Evolutionary conservation across 2,329 filamentous ascomycete species (phyloP), one percentile per base, ranked within the genome.

Genomic region (Neophaeococcomyces mojaviensis): DNA sequence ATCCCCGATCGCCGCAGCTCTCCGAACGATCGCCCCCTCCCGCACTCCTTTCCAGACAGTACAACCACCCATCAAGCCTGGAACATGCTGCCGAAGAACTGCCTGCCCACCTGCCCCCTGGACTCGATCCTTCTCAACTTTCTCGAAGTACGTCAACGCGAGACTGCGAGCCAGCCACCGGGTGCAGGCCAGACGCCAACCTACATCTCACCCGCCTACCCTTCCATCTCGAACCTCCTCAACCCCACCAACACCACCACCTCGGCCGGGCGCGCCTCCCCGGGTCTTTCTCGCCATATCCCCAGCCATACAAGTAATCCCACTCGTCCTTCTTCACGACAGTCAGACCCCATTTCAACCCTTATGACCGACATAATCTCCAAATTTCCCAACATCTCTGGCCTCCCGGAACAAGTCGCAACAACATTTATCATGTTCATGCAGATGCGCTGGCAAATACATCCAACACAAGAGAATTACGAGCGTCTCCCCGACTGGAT

Each of bases 351-450:
- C 1, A 71, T 94, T 1, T 90, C 86, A 5, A 86, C 86, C 54
- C 77, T 94, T 12, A 86, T 94, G 60, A 89, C 86, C 34, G 87
- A 94, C 62, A 88, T 94, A 48, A 71, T 94, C 9, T 74, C 78
- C 52, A 87, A 84, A n/a, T 94, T 94, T 56, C 86, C 88, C 0
- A 82, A 86, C 56, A 79, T 95, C 24, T 78, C 76, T 3, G 75
- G 73, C n/a, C 73, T 94, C 0, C 88, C 88, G 0, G 88, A 94
- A 65, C 83, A 86, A 57, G 79, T 94, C 0, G 88, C 84, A 7
- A 79, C 87, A 5, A 73, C 94, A 6, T 94, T 89, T 62, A 70
- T 84, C 59, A 94, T 94, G 86, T 94, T 94, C 64, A 74, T 89
- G 26, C 61, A 88, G 52, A 87, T 92, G 82, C 78, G 83, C 34